Evolutionary conservation across 2,329 filamentous ascomycete genomes (phyloP).

Genomic region (Exophiala aquamarina): DNA sequence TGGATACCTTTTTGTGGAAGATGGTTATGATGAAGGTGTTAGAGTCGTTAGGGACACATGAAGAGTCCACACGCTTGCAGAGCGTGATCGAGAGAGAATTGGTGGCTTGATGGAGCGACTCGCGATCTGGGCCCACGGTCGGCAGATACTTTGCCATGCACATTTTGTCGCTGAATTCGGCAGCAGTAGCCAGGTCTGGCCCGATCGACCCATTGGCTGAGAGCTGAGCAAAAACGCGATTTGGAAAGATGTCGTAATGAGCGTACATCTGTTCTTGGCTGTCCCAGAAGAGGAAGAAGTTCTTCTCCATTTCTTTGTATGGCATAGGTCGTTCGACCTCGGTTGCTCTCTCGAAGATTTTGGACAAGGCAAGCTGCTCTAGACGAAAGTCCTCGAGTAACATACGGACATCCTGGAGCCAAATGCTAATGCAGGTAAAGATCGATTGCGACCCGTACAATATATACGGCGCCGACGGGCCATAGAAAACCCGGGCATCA

Average conservation of each 20-base stretch:
- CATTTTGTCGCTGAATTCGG: slow-evolving; percentile 39
- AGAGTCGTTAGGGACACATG: slow-evolving; percentile 41
- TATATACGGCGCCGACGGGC: slow-evolving; percentile 51
- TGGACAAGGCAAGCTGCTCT: slow-evolving; percentile 30
- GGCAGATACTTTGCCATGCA: slow-evolving; percentile 53
- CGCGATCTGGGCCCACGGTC: slow-evolving; percentile 31
- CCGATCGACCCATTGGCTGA: slow-evolving; percentile 47
- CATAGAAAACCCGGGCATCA: slow-evolving; percentile 59
- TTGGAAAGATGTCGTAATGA: slow-evolving; percentile 55
- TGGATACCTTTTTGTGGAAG: slow-evolving; percentile 55
- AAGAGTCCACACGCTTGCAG: slow-evolving; percentile 48
- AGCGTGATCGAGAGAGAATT: slow-evolving; percentile 59
- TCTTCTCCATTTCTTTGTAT: slow-evolving; percentile 55
- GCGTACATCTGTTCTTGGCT: slow-evolving; percentile 44
- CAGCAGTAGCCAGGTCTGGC: slow-evolving; percentile 44
- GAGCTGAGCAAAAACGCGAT: slow-evolving; percentile 51
- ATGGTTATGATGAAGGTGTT: slow-evolving; percentile 59
- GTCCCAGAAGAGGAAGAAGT: slow-evolving; percentile 64
- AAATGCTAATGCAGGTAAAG: slow-evolving; percentile 58
- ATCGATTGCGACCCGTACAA: slow-evolving; percentile 57
- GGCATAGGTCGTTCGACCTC: slow-evolving; percentile 50
- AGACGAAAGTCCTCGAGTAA: slow-evolving; percentile 52
- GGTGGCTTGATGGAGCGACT: slow-evolving; percentile 59
- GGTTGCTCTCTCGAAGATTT: slow-evolving; percentile 45
- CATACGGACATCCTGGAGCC: slow-evolving; percentile 56